Base-by-base conservation (phyloP, 495 filamentous ascomycete genomes). In the Trichodelitschia bisporula region DNA sequence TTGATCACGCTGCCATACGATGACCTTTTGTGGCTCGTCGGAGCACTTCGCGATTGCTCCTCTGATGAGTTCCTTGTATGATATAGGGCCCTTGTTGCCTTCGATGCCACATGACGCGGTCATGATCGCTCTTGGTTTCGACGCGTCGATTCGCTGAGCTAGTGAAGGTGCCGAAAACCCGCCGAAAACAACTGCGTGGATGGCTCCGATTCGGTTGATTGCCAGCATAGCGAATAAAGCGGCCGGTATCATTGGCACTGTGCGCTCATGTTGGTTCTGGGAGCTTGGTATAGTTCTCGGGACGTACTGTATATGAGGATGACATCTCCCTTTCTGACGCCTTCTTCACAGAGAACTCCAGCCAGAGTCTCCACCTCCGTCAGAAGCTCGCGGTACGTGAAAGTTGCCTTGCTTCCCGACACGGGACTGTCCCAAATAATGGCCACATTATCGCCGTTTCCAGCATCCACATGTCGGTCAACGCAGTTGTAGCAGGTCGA, bases 231-330 rank as follows among this genome's bases (percentile, higher is more conserved):
- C 82, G 29, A 89, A 72, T 12, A 90, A 45, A 4, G 83, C 73
- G 3, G 77, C 73, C 1, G 83, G 84, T 20, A 93, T 80, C 83
- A 93, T 92, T 32, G 83, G 84, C 83, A 92, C 77, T 83, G 35
- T 8, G 3, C 8, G 1, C 9, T 8, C 35, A 17, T 10, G 28
- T 10, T n/a, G n/a, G n/a, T n/a, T n/a, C n/a, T n/a, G n/a, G n/a
- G n/a, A n/a, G n/a, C n/a, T n/a, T n/a, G n/a, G n/a, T n/a, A n/a
- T n/a, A n/a, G n/a, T n/a, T n/a, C n/a, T n/a, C 21, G 21, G 21
- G 21, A 47, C 65, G 37, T 56, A 84, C 78, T 93, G 49, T 92
- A 92, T 29, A 92, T 67, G 28, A 92, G 56, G n/a, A 93, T 79
- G 3, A 84, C 70, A 58, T 92, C 82, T 0, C 83, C 83, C 49